Percentiles rank a stretch among this genome's conserved stretches.
Conservation (phyloP, 106 monocot genomes). For the Hemerocallis citrina region DNA sequence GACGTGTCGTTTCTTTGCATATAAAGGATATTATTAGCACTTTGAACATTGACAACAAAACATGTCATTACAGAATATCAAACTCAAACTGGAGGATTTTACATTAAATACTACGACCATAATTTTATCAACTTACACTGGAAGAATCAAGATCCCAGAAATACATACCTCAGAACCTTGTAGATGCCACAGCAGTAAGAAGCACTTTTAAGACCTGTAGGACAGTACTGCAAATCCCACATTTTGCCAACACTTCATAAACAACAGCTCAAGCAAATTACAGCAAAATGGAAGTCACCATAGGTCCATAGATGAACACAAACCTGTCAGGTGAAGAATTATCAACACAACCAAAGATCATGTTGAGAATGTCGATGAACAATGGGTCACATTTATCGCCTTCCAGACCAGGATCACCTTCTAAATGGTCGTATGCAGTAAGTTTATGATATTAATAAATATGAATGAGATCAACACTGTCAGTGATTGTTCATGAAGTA, state of each 20-base stretch:
- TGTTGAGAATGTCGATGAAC: constrained; percentile 79
- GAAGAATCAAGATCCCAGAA: background rate
- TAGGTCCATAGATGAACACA: constrained; percentile 4
- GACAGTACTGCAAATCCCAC: constrained; percentile 55
- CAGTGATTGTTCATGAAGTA: background rate
- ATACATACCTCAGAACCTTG: constrained; percentile 84
- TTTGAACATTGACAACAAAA: no score
- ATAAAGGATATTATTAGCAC: no score
- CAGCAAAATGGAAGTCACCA: background rate
- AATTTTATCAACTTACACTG: background rate
- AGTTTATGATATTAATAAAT: constrained; percentile 62
- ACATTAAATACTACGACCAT: background rate
- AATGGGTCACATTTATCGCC: constrained; percentile 61
- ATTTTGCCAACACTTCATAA: constrained; percentile 2
- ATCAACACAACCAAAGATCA: constrained; percentile 86
- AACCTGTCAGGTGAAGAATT: constrained; percentile 92
- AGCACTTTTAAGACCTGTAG: constrained; percentile 96
- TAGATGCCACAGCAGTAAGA: constrained; percentile 88
- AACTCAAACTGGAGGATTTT: background rate
- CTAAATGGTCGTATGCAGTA: constrained; percentile 97
- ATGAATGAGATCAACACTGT: constrained; percentile 2
- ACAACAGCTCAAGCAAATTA: background rate
- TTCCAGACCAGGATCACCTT: constrained; percentile 92
- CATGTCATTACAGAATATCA: background rate
- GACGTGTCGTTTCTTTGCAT: no score